These are phyloP conservation scores for Durio zibethinus DNA, from an alignment of 345 rosid genomes.

Conservation along the genomic window DNA sequence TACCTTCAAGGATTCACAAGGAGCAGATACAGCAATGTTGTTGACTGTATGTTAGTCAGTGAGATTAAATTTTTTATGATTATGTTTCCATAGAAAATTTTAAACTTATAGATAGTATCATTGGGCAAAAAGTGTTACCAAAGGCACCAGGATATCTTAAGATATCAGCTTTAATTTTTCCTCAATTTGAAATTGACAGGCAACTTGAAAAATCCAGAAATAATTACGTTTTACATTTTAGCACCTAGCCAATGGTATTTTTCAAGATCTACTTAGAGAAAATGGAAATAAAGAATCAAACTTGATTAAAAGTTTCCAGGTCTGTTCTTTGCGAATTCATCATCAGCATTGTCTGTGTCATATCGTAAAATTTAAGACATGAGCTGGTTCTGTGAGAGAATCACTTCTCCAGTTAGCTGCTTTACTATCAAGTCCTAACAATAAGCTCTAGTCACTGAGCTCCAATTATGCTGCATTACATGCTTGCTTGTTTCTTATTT, in stretches of 20 bases:
- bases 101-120: background rate
- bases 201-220: too few relatives aligned
- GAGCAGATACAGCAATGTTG: constrained; percentile 47
- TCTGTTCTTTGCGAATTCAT: background rate
- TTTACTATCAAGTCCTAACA: background rate
- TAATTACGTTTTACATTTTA: background rate
- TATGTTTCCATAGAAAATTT: background rate
- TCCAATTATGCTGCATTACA: background rate
- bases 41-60: constrained; percentile 32
- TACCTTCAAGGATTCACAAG: constrained; percentile 46
- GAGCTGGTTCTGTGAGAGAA: background rate
- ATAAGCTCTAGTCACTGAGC: background rate
- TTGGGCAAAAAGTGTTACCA: background rate
- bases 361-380: background rate
- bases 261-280: background rate
- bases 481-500: background rate
- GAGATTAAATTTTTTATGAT: background rate
- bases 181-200: too few relatives aligned
- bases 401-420: background rate
- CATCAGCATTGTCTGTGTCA: background rate
- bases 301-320: background rate
- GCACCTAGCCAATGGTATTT: background rate
- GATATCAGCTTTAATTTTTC: too few relatives aligned
- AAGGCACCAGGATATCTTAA: too few relatives aligned
- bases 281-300: background rate